Evolutionary conservation across 768 basidiomycete genomes (phyloP), one percentile per base, ranked within the genome.

Genomic region (Boletus fagicola): DNA sequence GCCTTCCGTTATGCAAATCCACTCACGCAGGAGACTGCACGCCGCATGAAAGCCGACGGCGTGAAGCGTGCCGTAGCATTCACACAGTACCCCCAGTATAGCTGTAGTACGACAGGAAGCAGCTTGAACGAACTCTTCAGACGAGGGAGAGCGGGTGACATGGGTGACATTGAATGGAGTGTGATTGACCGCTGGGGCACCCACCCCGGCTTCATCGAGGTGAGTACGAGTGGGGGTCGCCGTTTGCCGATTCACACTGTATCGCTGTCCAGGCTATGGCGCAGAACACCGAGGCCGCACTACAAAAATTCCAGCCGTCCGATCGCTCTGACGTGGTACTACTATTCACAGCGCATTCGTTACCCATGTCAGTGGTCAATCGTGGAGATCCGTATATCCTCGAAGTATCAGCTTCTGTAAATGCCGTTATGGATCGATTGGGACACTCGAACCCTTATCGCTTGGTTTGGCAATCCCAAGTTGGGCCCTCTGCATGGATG

Each of bases 131-230:
- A 99, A 71, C 75, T 99, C 28, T 95, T 83, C 66, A 77, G 88
- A 69, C 76, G 74, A 65, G 83, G 83, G 51, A 83, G 79, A 65
- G 75, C 77, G 38, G 87, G 86, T 30, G 86, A 83, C 52, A 74
- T 79, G 62, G 87, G 80, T 49, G 78, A 78, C 63, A 81, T 99
- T 24, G 83, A 93, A 66, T 99, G 97, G 97, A 96, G 92, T 69
- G 94, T 98, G 7, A 90, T 99, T 68, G 97, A 99, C 75, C 83
- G 97, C 28, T 99, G 97, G 97, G 94, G 94, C 10, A 93, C 92
- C 11, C 92, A 99, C 71, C 80, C 88, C 6, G 97, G 97, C 5
- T 90, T 98, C 66, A 82, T 99, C 58, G 93, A 98, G 80, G 96
- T 94, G 68, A 49, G 83, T 72, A 20, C n/a, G 16, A 13, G 33